Base-by-base conservation (phyloP, 306 rosid species). In the Fragaria nilgerrensis region DNA sequence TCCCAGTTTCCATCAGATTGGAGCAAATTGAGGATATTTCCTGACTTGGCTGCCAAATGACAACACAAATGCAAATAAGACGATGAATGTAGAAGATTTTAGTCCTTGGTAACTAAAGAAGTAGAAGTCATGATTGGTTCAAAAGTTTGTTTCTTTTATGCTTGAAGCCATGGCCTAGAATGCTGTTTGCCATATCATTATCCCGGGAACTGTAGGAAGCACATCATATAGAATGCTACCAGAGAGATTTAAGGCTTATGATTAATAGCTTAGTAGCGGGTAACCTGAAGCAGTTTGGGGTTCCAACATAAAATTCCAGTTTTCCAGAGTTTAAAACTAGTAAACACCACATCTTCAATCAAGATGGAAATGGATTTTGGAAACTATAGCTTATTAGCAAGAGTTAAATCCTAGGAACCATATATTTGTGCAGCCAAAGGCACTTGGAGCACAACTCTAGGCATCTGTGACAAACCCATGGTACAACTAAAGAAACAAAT, bases 1-100 rank as follows among this genome's bases (percentile, higher is more conserved):
- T 88, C 8, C 97, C 94, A 20, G 93, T 95, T 75, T 87, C 93
- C 9, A 90, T 82, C 79, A 95, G 83, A 39, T 78, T 76, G 77
- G 71, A 77, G 90, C 97, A 95, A 75, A 86, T 78, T 67, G 86
- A 74, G 22, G 77, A 81, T 72, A 86, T 72, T 79, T 85, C 97
- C 58, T 36, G 71, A 75, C 66, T 87, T 73, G 63, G 73, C 97
- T 92, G 90, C 79, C 78, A 84, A 41, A 84, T 70, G 41, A 58
- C 75, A 76, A 79, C 59, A 71, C 70, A 77, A 29, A 17, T 36
- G 48, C 27, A 29, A 36, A 44, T 11, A 34, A n/a, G 59, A 9
- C 1, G 7, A 59, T 12, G 1, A 1, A 9, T 15, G 36, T 43
- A 72, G 37, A 32, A 16, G 13, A 37, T 8, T 23, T 22, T 19